Evolutionary conservation across 257 asterid genomes (phyloP), one percentile per base, ranked within the genome.

Genomic region (Jasminum sambac): DNA sequence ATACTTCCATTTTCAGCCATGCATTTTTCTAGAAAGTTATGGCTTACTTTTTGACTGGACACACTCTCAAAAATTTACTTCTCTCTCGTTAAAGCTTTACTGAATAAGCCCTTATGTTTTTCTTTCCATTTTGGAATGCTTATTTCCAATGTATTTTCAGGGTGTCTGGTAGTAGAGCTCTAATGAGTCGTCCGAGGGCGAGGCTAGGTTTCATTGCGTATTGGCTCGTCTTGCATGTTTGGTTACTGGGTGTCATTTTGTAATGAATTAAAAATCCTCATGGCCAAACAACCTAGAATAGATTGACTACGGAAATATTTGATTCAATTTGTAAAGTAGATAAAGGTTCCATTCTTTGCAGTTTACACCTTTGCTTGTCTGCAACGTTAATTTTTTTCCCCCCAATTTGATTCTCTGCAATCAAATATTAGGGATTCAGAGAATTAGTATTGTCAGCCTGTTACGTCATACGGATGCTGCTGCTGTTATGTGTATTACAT

Each of bases 131-230:
- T n/a, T n/a, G n/a, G 71, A 46, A 79, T 71, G 76, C 71, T 38
- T 43, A 11, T 72, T 66, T 71, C 63, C 37, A n/a, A 69, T 76
- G 39, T 77, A 67, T 79, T 30, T 30, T 63, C 87, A 95, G 99
- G 99, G 96, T 89, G 67, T 86, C 93, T 14, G 91, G 96, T 14
- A 82, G 93, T 74, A 87, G 95, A 74, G 95, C 84, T 69, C 73
- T 95, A 77, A 95, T 91, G 98, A 88, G 83, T 65, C 98, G 76
- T 78, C 99, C 99, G 9, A 83, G 96, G 80, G 96, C 92, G 58
- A 91, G 99, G 83, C 80, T 95, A 21, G 87, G 98, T 21, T 77
- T 95, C 64, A 66, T 95, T 63, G 88, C 91, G 10, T 95, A 95
- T 80, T 89, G 90, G 78, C 85, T 95, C 46, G 62, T 88, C 74